These are phyloP conservation scores for Cryptococcus maquisensis DNA, from an alignment of 1,284 basidiomycete genomes.

Conservation along the genomic window DNA sequence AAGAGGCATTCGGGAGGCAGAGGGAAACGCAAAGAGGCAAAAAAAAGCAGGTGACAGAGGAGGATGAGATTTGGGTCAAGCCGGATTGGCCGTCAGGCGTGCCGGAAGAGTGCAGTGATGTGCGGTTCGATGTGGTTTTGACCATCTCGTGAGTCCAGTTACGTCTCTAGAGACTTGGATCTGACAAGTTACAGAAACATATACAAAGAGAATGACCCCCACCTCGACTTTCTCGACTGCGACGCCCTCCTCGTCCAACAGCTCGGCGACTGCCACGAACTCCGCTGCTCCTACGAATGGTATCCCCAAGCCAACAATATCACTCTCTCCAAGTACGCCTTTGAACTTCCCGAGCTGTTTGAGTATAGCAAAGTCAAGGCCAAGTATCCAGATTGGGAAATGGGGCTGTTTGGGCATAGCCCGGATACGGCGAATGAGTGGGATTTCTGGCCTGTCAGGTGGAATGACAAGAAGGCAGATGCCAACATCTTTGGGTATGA, in stretches of 20 bases:
- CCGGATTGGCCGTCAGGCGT: slow-evolving; percentile 14
- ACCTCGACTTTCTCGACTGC: slow-evolving; percentile 45
- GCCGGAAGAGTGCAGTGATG: slow-evolving; percentile 23
- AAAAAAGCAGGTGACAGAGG: slow-evolving; percentile 7
- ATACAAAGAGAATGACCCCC: slow-evolving; percentile 39
- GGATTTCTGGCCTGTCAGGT: slow-evolving; percentile 46
- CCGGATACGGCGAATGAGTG: slow-evolving; percentile 47
- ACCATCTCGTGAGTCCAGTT: slow-evolving; percentile 38
- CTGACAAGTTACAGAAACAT: slow-evolving; percentile 32
- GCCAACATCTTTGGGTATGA: slow-evolving; percentile 47
- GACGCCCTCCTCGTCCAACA: slow-evolving; percentile 47
- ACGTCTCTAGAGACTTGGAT: not conserved
- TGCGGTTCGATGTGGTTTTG: slow-evolving; percentile 42
- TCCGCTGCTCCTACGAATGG: slow-evolving; percentile 45
- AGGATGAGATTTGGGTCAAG: slow-evolving; percentile 11
- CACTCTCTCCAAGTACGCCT: slow-evolving; percentile 49
- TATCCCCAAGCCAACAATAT: slow-evolving; percentile 47
- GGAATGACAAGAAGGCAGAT: slow-evolving; percentile 33
- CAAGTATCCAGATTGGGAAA: slow-evolving; percentile 35
- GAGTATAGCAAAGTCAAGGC: slow-evolving; percentile 31
- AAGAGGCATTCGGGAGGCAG: slow-evolving; percentile 9
- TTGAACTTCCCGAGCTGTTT: slow-evolving; percentile 48
- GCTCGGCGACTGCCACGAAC: slow-evolving; percentile 45
- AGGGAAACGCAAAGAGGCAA: slow-evolving; percentile 4
- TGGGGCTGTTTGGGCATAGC: slow-evolving; percentile 47